Evolutionary conservation across 257 asterid species (phyloP), one percentile per base, ranked within the genome.

Genomic region (Rhazya stricta): DNA sequence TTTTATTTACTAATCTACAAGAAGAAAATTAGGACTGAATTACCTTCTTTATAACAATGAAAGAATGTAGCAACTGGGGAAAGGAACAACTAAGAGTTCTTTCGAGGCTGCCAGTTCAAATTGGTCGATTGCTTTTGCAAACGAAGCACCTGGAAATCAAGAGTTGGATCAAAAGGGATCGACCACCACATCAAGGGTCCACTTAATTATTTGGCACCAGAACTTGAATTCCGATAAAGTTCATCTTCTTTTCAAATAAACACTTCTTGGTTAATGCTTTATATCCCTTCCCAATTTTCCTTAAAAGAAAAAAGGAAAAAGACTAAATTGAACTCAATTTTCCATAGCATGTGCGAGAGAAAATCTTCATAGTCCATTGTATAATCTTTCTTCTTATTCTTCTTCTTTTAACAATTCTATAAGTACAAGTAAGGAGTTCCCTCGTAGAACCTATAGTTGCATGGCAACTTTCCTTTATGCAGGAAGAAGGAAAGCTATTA

Each of bases 401-500:
- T 8, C 15, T 43, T 43, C 15, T 43, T 43, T 43, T 15, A 48
- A 13, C 13, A 43, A 43, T 43, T 43, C 48, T 43, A 39, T 9
- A 23, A 42, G 4, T 1, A 3, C n/a, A 68, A 43, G 30, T 45
- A 30, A 41, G 32, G 4, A 51, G 45, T 51, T 71, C 43, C 42
- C 53, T 13, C 9, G 39, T 71, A 12, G 77, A 76, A 39, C 45
- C 73, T 1, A 13, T 12, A 51, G 34, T 43, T 39, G 21, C 36
- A 67, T 73, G 36, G 45, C 68, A 75, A 41, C 65, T 67, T 30
- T 54, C n/a, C 54, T 74, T 36, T 48, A n/a, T 72, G 42, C 30
- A 66, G n/a, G 54, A 62, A 50, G 32, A 42, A 2, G 15, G 45
- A 66, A 45, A 16, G 61, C n/a, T n/a, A n/a, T n/a, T n/a, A n/a